Conservation (phyloP, 345 rosid species). For the Mercurialis annua region DNA sequence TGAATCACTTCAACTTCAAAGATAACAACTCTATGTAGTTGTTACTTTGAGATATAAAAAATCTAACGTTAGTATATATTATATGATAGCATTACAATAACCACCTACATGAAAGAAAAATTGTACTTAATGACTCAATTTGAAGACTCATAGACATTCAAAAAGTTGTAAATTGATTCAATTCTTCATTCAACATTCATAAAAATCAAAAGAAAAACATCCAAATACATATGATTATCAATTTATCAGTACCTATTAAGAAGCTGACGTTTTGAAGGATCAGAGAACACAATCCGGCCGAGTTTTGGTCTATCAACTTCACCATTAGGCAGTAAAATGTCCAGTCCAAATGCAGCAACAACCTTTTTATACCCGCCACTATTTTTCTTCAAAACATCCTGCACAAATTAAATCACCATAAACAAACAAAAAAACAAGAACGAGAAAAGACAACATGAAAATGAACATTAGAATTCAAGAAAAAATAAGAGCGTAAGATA, state of each 20-base stretch:
- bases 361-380: slow-evolving; percentile 31
- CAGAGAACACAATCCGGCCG: slow-evolving; percentile 83
- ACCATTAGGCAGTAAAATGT: slow-evolving; percentile 28
- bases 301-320: slow-evolving; percentile 62
- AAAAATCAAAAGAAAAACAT: too few relatives aligned
- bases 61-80: too few relatives aligned
- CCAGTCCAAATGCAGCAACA: slow-evolving; percentile 36
- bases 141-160: not conserved
- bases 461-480: too few relatives aligned
- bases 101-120: too few relatives aligned
- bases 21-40: too few relatives aligned
- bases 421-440: not conserved
- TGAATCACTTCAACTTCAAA: too few relatives aligned
- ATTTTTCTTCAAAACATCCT: slow-evolving; percentile 32
- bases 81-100: too few relatives aligned
- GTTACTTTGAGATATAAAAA: too few relatives aligned
- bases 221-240: not conserved
- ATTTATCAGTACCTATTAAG: slow-evolving; percentile 51
- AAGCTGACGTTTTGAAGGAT: slow-evolving; percentile 69
- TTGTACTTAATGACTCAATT: not conserved
- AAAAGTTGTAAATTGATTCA: not conserved
- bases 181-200: too few relatives aligned
- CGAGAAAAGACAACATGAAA: too few relatives aligned
- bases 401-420: not conserved
- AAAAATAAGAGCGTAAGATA: not conserved